phyloP scores from a whole-genome alignment of 2,329 filamentous ascomycete genomes.

The Talaromyces rugulosus region DNA sequence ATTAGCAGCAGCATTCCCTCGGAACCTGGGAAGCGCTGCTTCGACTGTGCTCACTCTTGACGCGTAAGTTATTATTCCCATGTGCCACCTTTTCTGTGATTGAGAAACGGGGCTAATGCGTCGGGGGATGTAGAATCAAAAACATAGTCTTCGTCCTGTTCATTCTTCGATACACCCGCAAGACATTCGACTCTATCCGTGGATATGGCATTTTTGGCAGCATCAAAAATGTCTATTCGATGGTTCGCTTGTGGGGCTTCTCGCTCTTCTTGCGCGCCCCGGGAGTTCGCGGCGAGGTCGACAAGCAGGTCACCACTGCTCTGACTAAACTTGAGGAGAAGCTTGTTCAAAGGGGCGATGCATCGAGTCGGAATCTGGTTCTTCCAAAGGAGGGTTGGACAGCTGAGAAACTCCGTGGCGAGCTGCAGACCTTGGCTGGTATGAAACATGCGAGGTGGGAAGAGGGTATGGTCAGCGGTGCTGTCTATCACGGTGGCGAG shows the following conservation, averaged over 20 bases:
- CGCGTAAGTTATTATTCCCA: constrained; percentile 30
- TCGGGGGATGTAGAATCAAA: constrained; percentile 56
- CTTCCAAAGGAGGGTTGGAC: constrained; percentile 82
- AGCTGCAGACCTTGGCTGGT: constrained; percentile 71
- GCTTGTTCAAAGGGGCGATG: constrained; percentile 69
- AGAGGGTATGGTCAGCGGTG: constrained; percentile 88
- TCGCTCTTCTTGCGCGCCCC: constrained; percentile 81
- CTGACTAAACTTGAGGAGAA: constrained; percentile 78
- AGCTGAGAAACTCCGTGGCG: constrained; percentile 70
- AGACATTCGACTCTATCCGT: constrained; percentile 75
- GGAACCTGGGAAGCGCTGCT: constrained; percentile 28
- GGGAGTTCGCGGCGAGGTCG: constrained; percentile 79
- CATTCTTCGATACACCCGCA: constrained; percentile 75
- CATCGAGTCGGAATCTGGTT: constrained; percentile 66
- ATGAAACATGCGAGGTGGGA: constrained; percentile 98
- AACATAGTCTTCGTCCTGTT: constrained; percentile 90
- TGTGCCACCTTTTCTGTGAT: constrained; percentile 4
- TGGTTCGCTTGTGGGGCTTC: constrained; percentile 69
- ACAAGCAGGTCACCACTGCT: constrained; percentile 76
- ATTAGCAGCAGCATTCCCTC: constrained; percentile 32
- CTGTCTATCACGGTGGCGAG: constrained; percentile 91
- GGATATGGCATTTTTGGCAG: constrained; percentile 84
- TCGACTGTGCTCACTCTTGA: constrained; percentile 37
- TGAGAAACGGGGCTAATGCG: constrained; percentile 5
- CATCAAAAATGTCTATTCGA: constrained; percentile 67